Evolutionary conservation across 345 rosid species (phyloP).

Genomic region (Populus euphratica): DNA sequence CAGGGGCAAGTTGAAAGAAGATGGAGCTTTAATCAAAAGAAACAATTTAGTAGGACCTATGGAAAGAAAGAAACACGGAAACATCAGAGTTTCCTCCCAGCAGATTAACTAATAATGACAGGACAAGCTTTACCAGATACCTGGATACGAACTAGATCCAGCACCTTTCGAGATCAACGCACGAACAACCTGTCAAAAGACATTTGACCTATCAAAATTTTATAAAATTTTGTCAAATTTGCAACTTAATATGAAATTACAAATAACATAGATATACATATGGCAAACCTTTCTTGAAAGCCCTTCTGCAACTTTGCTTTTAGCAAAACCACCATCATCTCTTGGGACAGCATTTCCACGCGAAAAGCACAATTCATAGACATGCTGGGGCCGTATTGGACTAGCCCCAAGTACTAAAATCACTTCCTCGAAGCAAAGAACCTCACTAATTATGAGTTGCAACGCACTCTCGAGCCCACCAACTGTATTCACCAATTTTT

Average conservation of each 20-base stretch:
- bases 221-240: too few relatives aligned
- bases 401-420: constrained; percentile 69
- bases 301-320: constrained; percentile 58
- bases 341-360: constrained; percentile 26
- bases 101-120: constrained; percentile 4
- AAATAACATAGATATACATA: background rate
- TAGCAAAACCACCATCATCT: constrained; percentile 45
- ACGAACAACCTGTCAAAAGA: constrained; percentile 57
- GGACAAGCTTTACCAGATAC: constrained; percentile 31
- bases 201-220: background rate
- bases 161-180: constrained; percentile 72
- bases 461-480: constrained; percentile 49
- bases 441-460: constrained; percentile 43
- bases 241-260: background rate
- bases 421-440: constrained; percentile 42
- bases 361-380: constrained; percentile 55
- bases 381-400: constrained; percentile 67
- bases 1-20: constrained; percentile 60
- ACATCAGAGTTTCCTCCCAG: constrained; percentile 8
- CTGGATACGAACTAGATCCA: constrained; percentile 76
- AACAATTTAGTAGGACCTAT: constrained; percentile 77
- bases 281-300: constrained; percentile 74
- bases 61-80: background rate
- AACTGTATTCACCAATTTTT: constrained; percentile 62
- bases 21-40: constrained; percentile 71